phyloP scores from a whole-genome alignment of 2,329 filamentous ascomycete genomes.

The Knufia petricola region DNA sequence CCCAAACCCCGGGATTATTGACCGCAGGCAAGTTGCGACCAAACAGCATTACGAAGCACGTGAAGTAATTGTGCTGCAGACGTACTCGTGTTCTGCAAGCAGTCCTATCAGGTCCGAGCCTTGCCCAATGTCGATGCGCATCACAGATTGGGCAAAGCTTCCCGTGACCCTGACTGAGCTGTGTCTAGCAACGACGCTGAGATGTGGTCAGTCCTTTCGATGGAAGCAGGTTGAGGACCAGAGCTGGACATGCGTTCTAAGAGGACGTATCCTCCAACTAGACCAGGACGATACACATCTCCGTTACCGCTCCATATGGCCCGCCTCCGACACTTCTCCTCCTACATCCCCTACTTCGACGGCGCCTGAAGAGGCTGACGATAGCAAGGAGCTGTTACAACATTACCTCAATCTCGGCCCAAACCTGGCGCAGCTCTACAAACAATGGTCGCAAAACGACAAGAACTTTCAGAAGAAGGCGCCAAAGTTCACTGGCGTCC shows the following conservation, averaged over 20 bases:
- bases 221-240: conserved; percentile 74
- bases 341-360: conserved; percentile 31
- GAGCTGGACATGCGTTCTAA: conserved; percentile 83
- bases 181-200: conserved; percentile 85
- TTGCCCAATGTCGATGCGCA: conserved; percentile 27
- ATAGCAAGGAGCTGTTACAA: conserved; percentile 59
- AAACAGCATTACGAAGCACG: no score
- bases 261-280: conserved; percentile 74
- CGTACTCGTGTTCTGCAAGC: background rate
- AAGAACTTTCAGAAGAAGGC: conserved; percentile 83
- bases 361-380: conserved; percentile 31
- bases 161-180: conserved; percentile 75
- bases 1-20: no score
- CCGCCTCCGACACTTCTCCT: conserved; percentile 26
- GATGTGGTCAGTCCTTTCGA: conserved; percentile 89
- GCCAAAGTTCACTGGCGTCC: conserved; percentile 76
- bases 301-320: conserved; percentile 65
- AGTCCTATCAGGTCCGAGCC: background rate
- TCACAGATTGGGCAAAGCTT: conserved; percentile 78
- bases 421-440: conserved; percentile 67
- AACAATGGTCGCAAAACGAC: conserved; percentile 77
- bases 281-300: conserved; percentile 71
- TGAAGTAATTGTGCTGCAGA: background rate
- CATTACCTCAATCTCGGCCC: conserved; percentile 81
- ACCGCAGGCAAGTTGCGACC: no score